A percentile compares a stretch with the other conserved stretches of the same genome.
Evolutionary conservation across 1,139 yeast genomes (phyloP).

Genomic region (Taiozyma onychis): DNA sequence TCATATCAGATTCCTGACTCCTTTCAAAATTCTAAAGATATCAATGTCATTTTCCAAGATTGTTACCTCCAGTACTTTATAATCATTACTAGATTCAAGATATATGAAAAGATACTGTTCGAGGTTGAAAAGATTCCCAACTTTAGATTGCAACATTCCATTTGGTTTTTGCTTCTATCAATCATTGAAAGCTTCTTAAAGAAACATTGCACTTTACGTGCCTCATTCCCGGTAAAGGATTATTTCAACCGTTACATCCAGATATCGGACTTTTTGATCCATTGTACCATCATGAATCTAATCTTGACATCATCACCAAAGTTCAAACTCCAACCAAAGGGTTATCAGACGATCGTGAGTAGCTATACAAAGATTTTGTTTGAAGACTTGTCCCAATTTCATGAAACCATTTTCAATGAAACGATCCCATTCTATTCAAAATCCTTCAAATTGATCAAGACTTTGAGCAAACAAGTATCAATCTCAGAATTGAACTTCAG

Average conservation of each 20-base stretch:
- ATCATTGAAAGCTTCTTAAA: constrained; percentile 17
- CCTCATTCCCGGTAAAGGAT: constrained; percentile 13
- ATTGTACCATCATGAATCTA: constrained; percentile 8
- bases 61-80: constrained; percentile 14
- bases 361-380: constrained; percentile 8
- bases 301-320: constrained; percentile 9
- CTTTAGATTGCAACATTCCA: constrained; percentile 8
- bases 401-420: constrained; percentile 11
- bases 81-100: constrained; percentile 10
- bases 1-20: constrained; percentile 12
- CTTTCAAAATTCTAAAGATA: constrained; percentile 13
- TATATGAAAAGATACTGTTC: constrained; percentile 14
- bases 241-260: constrained; percentile 10
- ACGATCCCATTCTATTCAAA: constrained; percentile 12
- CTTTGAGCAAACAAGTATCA: background rate
- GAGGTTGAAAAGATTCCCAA: background rate
- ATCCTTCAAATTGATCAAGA: background rate
- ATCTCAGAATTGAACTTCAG: background rate
- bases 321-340: constrained; percentile 11
- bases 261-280: constrained; percentile 11
- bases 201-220: constrained; percentile 13
- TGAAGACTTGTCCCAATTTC: constrained; percentile 10
- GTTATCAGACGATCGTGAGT: constrained; percentile 8
- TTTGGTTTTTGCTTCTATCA: constrained; percentile 19
- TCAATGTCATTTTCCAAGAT: constrained; percentile 13